Percentiles rank a stretch among this genome's conserved stretches.
phyloP scores from a whole-genome alignment of 495 filamentous ascomycete species.

The Hamigera avellanea region DNA sequence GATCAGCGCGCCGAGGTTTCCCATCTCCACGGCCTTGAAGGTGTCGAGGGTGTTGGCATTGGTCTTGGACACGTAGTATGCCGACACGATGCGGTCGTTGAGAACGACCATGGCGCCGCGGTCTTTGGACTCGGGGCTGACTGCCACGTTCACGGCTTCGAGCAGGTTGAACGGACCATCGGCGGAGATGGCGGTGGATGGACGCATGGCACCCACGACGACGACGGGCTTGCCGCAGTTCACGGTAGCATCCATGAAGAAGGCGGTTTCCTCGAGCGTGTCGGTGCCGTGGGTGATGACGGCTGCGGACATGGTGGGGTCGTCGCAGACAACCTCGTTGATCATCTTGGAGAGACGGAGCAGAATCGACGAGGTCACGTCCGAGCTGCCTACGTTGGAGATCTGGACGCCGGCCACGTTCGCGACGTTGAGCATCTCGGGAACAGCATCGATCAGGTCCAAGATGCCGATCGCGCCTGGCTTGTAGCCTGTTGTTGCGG shows the following conservation, averaged over 20 bases:
- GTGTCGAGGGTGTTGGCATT: slow-evolving; percentile 41
- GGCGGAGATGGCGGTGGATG: slow-evolving; percentile 37
- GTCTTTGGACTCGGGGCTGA: slow-evolving; percentile 15
- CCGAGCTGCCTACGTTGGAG: slow-evolving; percentile 23
- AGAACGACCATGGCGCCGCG: slow-evolving; percentile 36
- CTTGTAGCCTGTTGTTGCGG: slow-evolving; percentile 35
- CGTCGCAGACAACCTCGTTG: slow-evolving; percentile 27
- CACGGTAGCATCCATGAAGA: slow-evolving; percentile 37
- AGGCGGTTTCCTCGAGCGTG: slow-evolving; percentile 38
- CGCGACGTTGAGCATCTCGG: slow-evolving; percentile 30
- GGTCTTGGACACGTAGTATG: slow-evolving; percentile 38
- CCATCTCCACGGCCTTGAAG: slow-evolving; percentile 34
- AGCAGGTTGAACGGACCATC: slow-evolving; percentile 40
- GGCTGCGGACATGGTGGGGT: slow-evolving; percentile 29
- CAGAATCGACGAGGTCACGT: slow-evolving; percentile 30
- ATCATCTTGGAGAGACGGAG: slow-evolving; percentile 29
- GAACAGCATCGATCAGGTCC: slow-evolving; percentile 27
- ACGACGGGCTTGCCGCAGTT: slow-evolving; percentile 37
- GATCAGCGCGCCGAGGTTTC: slow-evolving; percentile 32
- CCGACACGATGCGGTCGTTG: slow-evolving; percentile 38
- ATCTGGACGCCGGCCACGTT: slow-evolving; percentile 38
- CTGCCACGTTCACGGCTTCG: slow-evolving; percentile 35
- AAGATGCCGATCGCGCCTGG: slow-evolving; percentile 31
- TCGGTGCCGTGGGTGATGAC: slow-evolving; percentile 42
- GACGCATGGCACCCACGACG: slow-evolving; percentile 38